Evolutionary conservation across 257 asterid genomes (phyloP).

Genomic region (Rauvolfia tetraphylla): DNA sequence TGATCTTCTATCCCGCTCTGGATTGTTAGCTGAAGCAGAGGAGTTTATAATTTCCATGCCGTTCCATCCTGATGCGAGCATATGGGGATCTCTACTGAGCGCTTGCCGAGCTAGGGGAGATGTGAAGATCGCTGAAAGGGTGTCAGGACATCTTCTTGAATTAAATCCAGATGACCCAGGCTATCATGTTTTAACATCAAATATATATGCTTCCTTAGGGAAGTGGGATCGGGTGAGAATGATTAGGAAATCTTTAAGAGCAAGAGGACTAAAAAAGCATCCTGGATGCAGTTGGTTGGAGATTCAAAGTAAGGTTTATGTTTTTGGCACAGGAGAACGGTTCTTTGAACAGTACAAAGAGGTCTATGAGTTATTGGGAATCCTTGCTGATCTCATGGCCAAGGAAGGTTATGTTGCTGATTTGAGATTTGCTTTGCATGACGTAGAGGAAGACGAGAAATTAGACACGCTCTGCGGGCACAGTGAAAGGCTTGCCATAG

Average conservation of each 20-base stretch:
- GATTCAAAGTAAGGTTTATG: slow-evolving; percentile 39
- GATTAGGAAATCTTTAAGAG: slow-evolving; percentile 47
- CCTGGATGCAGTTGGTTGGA: slow-evolving; percentile 78
- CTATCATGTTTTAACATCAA: slow-evolving; percentile 70
- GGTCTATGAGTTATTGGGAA: slow-evolving; percentile 34
- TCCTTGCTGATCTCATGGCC: slow-evolving; percentile 39
- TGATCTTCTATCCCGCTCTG: slow-evolving; percentile 80
- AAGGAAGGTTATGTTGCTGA: slow-evolving; percentile 58
- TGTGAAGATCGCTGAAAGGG: slow-evolving; percentile 50
- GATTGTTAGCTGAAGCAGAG: slow-evolving; percentile 68
- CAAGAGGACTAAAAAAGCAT: slow-evolving; percentile 55
- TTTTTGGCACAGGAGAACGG: slow-evolving; percentile 44
- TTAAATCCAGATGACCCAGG: slow-evolving; percentile 60
- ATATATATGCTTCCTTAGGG: slow-evolving; percentile 62
- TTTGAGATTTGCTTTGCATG: slow-evolving; percentile 43
- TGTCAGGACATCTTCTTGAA: slow-evolving; percentile 36
- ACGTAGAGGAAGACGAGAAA: slow-evolving; percentile 52
- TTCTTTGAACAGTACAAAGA: slow-evolving; percentile 37
- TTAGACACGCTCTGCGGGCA: slow-evolving; percentile 47
- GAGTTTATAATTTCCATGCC: slow-evolving; percentile 71
- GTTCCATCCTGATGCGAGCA: slow-evolving; percentile 63
- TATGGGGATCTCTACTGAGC: slow-evolving; percentile 83
- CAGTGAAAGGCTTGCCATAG: slow-evolving; percentile 59
- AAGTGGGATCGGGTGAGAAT: slow-evolving; percentile 62
- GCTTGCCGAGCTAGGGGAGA: slow-evolving; percentile 65